Evolutionary conservation across 106 monocot species (phyloP).

Genomic region (Apostasia ramifera): DNA sequence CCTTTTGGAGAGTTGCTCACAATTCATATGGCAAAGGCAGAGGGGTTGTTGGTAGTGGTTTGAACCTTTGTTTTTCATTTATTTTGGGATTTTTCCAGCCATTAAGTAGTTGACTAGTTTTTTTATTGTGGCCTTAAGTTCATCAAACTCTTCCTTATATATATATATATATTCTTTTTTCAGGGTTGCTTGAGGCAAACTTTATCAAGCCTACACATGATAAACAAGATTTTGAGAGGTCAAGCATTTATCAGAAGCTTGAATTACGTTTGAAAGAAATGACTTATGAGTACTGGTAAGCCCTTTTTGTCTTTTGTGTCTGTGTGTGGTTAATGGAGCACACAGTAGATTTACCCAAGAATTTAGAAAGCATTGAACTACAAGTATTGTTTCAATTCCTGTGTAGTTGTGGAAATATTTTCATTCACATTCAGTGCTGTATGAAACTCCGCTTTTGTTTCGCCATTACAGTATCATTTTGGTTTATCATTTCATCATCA

Average conservation of each 20-base stretch:
- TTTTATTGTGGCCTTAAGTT: not conserved
- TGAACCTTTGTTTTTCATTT: not conserved
- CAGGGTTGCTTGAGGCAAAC: constrained; percentile 52
- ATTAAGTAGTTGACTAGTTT: not conserved
- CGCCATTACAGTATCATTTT: too few species aligned
- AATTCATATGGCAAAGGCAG: constrained; percentile 19
- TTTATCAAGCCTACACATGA: constrained; percentile 68
- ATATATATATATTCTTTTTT: constrained; percentile 5
- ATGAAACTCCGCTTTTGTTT: too few species aligned
- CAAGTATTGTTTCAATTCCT: too few species aligned
- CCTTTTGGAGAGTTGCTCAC: constrained; percentile 32
- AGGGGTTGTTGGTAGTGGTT: constrained; percentile 46
- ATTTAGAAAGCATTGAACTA: too few species aligned
- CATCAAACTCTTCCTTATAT: not conserved
- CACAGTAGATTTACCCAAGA: too few species aligned
- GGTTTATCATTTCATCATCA: too few species aligned
- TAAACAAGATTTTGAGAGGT: constrained; percentile 63
- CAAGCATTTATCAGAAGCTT: constrained; percentile 42
- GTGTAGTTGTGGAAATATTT: not conserved
- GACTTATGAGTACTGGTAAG: constrained; percentile 60
- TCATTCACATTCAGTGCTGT: not conserved
- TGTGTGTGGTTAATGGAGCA: too few species aligned
- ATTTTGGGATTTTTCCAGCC: not conserved
- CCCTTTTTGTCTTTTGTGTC: not conserved
- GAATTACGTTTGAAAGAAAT: constrained; percentile 44